phyloP scores from a whole-genome alignment of 202 grass and related monocot species.

The Setaria italica region DNA sequence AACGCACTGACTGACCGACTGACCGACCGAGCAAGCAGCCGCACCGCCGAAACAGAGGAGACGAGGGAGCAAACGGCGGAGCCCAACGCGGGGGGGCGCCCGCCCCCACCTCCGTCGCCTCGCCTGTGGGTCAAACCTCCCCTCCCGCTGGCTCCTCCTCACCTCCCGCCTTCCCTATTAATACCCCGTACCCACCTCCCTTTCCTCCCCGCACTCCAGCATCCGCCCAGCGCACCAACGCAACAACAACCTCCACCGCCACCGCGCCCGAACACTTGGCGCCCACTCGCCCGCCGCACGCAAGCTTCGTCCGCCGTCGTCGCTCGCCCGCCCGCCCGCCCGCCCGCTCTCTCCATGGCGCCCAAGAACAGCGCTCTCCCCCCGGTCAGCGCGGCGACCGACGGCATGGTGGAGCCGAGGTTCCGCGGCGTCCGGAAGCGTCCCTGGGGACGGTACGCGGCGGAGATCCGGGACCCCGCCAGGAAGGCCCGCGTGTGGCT shows the following conservation, averaged over 20 bases:
- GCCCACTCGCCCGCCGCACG: not conserved
- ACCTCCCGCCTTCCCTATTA: constrained; percentile 61
- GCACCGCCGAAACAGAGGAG: not conserved
- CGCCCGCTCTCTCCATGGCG: constrained; percentile 40
- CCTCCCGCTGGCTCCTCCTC: constrained; percentile 52
- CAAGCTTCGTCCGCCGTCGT: not conserved
- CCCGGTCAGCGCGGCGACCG: not conserved
- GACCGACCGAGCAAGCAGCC: not conserved
- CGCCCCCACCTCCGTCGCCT: constrained; percentile 18
- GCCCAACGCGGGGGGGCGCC: constrained; percentile 40
- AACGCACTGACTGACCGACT: not conserved
- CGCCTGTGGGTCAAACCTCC: constrained; percentile 51
- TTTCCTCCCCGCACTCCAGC: constrained; percentile 15
- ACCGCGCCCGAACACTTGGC: constrained; percentile 33
- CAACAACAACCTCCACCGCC: not conserved
- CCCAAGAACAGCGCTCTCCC: constrained; percentile 48
- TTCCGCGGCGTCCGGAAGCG: constrained; percentile 88
- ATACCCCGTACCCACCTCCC: constrained; percentile 24
- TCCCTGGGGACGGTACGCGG: constrained; percentile 83
- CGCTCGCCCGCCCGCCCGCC: too few relatives aligned
- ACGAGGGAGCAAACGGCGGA: constrained; percentile 35
- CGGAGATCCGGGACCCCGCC: constrained; percentile 82
- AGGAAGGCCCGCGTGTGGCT: constrained; percentile 90
- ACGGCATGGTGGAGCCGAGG: constrained; percentile 54
- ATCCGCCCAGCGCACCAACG: not conserved